Evolutionary conservation across 768 basidiomycete genomes (phyloP).

Genomic region (Wakefieldia striispora): DNA sequence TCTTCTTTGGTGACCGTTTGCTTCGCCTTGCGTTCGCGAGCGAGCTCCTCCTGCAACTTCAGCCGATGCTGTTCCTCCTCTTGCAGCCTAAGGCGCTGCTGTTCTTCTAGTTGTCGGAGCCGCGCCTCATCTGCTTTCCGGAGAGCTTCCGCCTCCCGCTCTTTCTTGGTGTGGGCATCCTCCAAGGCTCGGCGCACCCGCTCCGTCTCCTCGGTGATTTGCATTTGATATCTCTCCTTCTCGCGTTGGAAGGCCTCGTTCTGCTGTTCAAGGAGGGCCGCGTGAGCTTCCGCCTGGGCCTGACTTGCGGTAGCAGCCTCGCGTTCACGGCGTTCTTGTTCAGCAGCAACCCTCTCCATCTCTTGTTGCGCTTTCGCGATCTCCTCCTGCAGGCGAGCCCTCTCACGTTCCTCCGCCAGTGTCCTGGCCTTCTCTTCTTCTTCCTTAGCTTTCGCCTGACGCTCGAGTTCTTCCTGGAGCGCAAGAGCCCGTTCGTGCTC

Average conservation of each 20-base stretch:
- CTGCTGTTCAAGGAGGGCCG: conserved; percentile 23
- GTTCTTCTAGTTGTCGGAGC: conserved; percentile 25
- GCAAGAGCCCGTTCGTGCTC: conserved; percentile 32
- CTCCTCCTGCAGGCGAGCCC: conserved; percentile 27
- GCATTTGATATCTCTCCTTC: conserved; percentile 23
- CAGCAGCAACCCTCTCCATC: conserved; percentile 21
- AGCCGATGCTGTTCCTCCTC: conserved; percentile 30
- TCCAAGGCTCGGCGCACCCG: conserved; percentile 24
- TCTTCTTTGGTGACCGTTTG: conserved; percentile 15
- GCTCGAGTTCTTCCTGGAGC: conserved; percentile 29
- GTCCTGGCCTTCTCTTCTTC: conserved; percentile 26
- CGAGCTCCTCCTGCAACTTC: conserved; percentile 27
- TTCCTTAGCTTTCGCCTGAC: conserved; percentile 20
- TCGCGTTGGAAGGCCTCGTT: conserved; percentile 20
- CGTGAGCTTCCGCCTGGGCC: conserved; percentile 27
- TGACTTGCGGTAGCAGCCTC: conserved; percentile 24
- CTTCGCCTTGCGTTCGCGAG: conserved; percentile 20
- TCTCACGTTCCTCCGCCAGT: conserved; percentile 28
- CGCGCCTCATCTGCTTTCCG: conserved; percentile 26
- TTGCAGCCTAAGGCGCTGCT: conserved; percentile 25
- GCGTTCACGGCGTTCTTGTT: conserved; percentile 25
- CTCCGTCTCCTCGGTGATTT: conserved; percentile 25
- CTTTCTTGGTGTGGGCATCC: conserved; percentile 27
- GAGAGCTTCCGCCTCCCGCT: conserved; percentile 16
- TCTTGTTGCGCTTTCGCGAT: conserved; percentile 27